Base-by-base conservation (phyloP, 768 basidiomycete species). In the Boletus subparvulus region DNA sequence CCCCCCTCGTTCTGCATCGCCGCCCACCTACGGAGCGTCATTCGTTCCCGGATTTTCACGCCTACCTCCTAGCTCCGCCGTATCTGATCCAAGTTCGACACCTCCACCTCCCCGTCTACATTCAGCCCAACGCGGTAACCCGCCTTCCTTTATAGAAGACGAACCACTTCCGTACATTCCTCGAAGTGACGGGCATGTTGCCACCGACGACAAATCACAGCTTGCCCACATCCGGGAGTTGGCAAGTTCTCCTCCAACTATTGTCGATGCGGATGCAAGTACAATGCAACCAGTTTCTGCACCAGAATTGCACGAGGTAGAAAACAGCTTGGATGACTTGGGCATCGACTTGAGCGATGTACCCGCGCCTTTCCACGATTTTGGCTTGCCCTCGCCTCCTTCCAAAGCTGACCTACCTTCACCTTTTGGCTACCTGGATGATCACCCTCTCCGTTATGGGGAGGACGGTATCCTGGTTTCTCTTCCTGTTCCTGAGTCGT, bases 151-250 rank as follows among this genome's bases (percentile, higher is more conserved):
- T n/a, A 19, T 33, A 12, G 59, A 54, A 16, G 58, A 63, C n/a
- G 64, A 66, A 54, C 63, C 60, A 5, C 63, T 65, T 32, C 65
- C 66, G 19, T 76, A 77, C 50, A 35, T 61, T 16, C 64, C 70
- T 16, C 63, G 70, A 14, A 72, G 72, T 47, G 72, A 72, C 17
- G 85, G 81, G n/a, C 85, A 87, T 64, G 74, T 87, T 46, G 85
- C 86, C 17, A 85, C 79, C 2, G 86, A 87, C 65, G 86, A 87
- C 68, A 87, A 87, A 65, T 65, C 73, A 0, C 59, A 80, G n/a
- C 75, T 87, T 41, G 83, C 81, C 26, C 78, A 76, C 35, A 73
- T 87, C 41, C 78, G 75, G 1, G 75, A 75, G 36, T 59, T 82
- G 32, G 83, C 80, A 36, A 85, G 83, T 57, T 77, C 77, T 19